Base-by-base conservation (phyloP, 1,284 basidiomycete genomes). In the Hymenochaete sp. region DNA sequence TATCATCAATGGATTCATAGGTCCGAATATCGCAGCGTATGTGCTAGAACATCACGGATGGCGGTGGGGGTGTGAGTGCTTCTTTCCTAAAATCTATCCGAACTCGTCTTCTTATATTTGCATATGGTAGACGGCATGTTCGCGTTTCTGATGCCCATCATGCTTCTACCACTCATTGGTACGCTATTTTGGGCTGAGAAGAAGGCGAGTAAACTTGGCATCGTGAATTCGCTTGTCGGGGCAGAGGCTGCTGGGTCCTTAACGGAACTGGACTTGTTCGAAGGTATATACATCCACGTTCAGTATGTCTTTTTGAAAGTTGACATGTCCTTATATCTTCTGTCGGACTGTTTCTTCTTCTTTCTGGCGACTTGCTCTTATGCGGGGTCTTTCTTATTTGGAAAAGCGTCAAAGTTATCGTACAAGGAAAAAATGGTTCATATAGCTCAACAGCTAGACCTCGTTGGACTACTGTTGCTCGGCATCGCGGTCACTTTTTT, bases 171-270 rank as follows among this genome's bases (percentile, higher is more conserved):
- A 3, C 68, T 80, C 40, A 82, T 86, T 53, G 47, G 71, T 47
- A 78, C 77, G 11, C 74, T 89, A 9, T 64, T 81, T 44, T 87
- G 82, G 82, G 79, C 79, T 0, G 82, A 89, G 57, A 56, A 60
- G 44, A 78, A 77, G 59, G 78, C 80, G 4, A 73, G 69, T 57
- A 70, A 67, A 50, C 62, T 73, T 18, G 72, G 72, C 2, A 57
- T 74, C 38, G 59, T 73, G 51, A 38, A 55, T 37, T 45, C 45
- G 25, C 42, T 52, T 6, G 22, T 50, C 22, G 21, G 9, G 11
- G 37, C 14, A 18, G 26, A 21, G 6, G 41, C 26, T 19, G 26
- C 9, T 14, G 6, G 14, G 32, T 6, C 32, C 13, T 16, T 5
- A 5, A 35, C 14, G 32, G 21, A 35, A 6, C 14, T 5, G 21